A percentile compares a stretch with the other conserved stretches of the same genome.
Evolutionary conservation across 1,139 yeast genomes (phyloP).

Genomic region (Kurtzmaniella quercitrusa): DNA sequence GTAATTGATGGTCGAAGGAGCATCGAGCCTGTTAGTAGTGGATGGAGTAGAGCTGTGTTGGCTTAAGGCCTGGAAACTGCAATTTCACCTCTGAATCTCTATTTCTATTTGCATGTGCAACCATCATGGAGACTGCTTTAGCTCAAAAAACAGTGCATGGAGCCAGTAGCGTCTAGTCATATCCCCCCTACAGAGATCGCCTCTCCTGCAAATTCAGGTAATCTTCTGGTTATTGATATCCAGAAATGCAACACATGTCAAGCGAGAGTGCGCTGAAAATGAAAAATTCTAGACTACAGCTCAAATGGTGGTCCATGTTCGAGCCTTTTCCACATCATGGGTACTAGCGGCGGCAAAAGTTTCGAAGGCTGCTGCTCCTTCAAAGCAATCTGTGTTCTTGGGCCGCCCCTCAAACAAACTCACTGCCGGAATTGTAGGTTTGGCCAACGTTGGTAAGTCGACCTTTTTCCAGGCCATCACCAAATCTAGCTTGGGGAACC

Average conservation of each 20-base stretch:
- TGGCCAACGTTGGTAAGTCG: conserved; percentile 91
- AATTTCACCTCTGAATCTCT: no score
- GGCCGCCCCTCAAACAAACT: conserved; percentile 57
- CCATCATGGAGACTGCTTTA: no score
- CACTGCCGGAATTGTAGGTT: conserved; percentile 59
- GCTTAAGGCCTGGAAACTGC: no score
- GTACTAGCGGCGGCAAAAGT: not conserved
- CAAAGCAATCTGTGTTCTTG: conserved; percentile 15
- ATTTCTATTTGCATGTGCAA: no score
- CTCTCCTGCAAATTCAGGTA: not conserved
- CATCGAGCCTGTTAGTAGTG: no score
- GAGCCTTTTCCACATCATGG: not conserved
- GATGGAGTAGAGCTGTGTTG: no score
- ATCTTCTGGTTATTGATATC: no score
- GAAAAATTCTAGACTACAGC: not conserved
- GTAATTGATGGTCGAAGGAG: no score
- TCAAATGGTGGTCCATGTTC: not conserved
- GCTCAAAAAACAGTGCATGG: no score
- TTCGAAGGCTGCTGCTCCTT: not conserved
- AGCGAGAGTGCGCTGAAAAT: not conserved
- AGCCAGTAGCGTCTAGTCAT: no score
- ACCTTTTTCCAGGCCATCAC: conserved; percentile 82
- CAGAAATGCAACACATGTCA: no score
- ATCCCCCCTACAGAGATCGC: not conserved
- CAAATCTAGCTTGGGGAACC: conserved; percentile 62